Conservation (phyloP, 192 early-diverging fungal species). For the Lunasporangiospora selenospora region DNA sequence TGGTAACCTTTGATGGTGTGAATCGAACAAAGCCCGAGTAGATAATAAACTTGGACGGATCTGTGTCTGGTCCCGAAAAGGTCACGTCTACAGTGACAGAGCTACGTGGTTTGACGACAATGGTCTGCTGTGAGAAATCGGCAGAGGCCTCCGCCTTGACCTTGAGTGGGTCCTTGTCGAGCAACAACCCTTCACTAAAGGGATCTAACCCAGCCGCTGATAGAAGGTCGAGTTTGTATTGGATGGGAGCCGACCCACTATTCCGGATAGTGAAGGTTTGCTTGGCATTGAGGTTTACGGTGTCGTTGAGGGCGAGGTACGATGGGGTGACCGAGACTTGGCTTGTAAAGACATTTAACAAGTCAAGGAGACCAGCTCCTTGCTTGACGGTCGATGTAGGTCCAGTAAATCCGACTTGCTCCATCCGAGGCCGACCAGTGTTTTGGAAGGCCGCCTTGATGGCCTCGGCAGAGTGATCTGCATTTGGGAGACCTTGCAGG, state of each 20-base stretch:
- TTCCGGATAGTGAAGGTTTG: conserved; percentile 53
- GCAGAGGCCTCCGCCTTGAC: conserved; percentile 23
- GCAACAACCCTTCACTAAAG: conserved; percentile 36
- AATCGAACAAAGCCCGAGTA: conserved; percentile 39
- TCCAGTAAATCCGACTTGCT: conserved; percentile 14
- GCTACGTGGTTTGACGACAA: conserved; percentile 37
- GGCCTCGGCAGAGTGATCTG: conserved; percentile 20
- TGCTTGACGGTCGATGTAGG: conserved; percentile 63
- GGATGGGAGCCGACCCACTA: conserved; percentile 14
- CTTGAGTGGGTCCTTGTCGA: conserved; percentile 19
- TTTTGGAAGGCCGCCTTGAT: conserved; percentile 48
- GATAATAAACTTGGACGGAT: conserved; percentile 48
- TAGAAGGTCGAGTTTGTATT: conserved; percentile 36
- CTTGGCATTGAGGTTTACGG: conserved; percentile 30
- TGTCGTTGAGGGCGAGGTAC: conserved; percentile 64
- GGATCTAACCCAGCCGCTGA: conserved; percentile 42
- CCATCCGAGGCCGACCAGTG: conserved; percentile 25
- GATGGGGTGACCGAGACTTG: conserved; percentile 60
- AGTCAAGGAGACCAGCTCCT: conserved; percentile 78
- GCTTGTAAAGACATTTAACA: conserved; percentile 64
- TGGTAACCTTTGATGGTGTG: conserved; percentile 9
- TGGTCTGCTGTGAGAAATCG: conserved; percentile 3
- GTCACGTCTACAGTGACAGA: conserved; percentile 26
- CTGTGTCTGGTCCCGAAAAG: conserved; percentile 39
- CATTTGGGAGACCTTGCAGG: conserved; percentile 34